A percentile compares a stretch with the other conserved stretches of the same genome.
Evolutionary conservation across 805 yeast genomes (phyloP).

Genomic region (Candida multigemmis): DNA sequence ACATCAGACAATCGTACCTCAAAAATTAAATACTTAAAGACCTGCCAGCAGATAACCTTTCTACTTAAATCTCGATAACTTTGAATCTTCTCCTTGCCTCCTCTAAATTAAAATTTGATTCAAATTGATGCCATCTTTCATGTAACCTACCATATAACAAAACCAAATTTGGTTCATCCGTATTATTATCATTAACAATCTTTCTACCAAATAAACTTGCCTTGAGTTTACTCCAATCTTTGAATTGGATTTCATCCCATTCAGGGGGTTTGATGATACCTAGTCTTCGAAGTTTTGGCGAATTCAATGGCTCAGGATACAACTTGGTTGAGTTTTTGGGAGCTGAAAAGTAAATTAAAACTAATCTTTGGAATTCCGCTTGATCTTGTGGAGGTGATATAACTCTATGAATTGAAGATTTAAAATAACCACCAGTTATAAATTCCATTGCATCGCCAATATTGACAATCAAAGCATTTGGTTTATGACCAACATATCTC

Average conservation of each 20-base stretch:
- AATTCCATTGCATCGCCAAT: conserved; percentile 34
- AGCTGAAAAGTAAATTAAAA: conserved; percentile 34
- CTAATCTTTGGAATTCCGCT: conserved; percentile 21
- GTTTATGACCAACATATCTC: conserved; percentile 31
- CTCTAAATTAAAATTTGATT: background rate
- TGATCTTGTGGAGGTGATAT: conserved; percentile 39
- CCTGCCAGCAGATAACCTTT: too few relatives aligned
- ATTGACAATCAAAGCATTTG: conserved; percentile 29
- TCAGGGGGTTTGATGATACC: conserved; percentile 17
- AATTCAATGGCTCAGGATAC: conserved; percentile 32
- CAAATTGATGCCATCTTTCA: conserved; percentile 13
- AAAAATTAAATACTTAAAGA: too few relatives aligned
- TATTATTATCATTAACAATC: too few relatives aligned
- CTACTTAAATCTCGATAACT: conserved; percentile 2
- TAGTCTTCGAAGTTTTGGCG: conserved; percentile 25
- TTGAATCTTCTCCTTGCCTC: conserved; percentile 3
- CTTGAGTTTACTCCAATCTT: conserved; percentile 25
- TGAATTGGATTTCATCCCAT: conserved; percentile 30
- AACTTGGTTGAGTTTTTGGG: conserved; percentile 24
- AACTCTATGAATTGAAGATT: conserved; percentile 38
- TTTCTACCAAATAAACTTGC: conserved; percentile 11
- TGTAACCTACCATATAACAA: conserved; percentile 10
- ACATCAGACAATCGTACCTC: too few relatives aligned
- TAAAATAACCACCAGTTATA: conserved; percentile 37
- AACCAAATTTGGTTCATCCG: conserved; percentile 10